Percentiles rank a stretch among this genome's conserved stretches.
Conservation (phyloP, 169 alveolate genomes). For the Eimeria falciformis region DNA sequence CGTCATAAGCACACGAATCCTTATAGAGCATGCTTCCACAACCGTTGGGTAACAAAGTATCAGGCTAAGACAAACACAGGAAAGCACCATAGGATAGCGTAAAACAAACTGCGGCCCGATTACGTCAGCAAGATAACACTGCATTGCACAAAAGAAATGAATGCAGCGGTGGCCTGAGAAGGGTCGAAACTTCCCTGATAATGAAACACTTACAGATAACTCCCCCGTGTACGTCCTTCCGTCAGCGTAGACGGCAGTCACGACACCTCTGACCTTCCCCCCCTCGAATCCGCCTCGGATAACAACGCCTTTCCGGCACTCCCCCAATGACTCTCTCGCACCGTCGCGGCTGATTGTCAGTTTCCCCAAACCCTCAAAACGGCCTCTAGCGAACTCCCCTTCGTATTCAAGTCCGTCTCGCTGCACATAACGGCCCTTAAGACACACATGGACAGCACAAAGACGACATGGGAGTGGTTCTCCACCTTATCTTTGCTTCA, state of each 20-base stretch:
- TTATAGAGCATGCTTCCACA: constrained; percentile 58
- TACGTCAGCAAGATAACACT: too few relatives aligned
- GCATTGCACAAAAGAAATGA: too few relatives aligned
- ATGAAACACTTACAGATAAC: constrained; percentile 52
- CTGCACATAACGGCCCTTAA: constrained; percentile 73
- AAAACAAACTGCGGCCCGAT: too few relatives aligned
- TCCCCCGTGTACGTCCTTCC: constrained; percentile 71
- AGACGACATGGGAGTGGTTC: too few relatives aligned
- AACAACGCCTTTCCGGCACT: constrained; percentile 37
- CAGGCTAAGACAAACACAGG: constrained; percentile 59
- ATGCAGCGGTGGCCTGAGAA: too few relatives aligned
- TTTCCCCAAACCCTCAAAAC: constrained; percentile 75
- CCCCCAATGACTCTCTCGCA: not conserved
- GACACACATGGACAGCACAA: too few relatives aligned
- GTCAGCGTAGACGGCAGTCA: constrained; percentile 66
- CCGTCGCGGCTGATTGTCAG: constrained; percentile 26
- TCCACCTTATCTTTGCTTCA: too few relatives aligned
- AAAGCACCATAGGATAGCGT: too few relatives aligned
- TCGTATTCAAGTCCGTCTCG: constrained; percentile 73
- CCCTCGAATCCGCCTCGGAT: constrained; percentile 70
- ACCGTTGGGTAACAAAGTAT: constrained; percentile 72
- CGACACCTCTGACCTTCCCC: constrained; percentile 60
- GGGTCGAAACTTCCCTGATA: too few relatives aligned
- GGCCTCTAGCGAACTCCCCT: constrained; percentile 74
- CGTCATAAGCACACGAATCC: constrained; percentile 67